Evolutionary conservation across 768 basidiomycete genomes (phyloP), one percentile per base, ranked within the genome.

Genomic region (Daedalea quercina): DNA sequence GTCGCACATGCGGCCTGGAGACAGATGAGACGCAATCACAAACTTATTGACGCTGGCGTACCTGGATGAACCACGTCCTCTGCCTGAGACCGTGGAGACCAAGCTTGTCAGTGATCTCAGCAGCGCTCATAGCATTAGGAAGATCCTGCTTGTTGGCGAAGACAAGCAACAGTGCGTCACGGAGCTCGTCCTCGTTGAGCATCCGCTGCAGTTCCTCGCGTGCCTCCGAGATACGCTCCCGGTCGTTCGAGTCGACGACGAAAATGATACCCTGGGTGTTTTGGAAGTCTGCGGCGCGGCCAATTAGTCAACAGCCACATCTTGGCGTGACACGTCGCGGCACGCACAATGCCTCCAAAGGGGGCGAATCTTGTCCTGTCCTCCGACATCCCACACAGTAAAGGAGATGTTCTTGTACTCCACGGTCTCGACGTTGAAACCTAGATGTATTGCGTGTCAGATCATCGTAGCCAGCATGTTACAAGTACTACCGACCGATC

Each of bases 321-420:
- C 53, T 59, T 55, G 58, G 49, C 52, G 50, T 42, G 54, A 59
- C 54, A 49, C 47, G 35, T 47, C 35, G 50, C 1, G 23, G 19
- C 51, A 84, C 93, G 67, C 67, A 96, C 96, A 99, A 79, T 99
- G 96, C 84, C 95, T 92, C 96, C 96, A 99, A 63, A 98, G 84
- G 62, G 95, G 95, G 65, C 95, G 86, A 73, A 98, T 98, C 86
- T 98, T 99, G 77, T 99, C 95, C 76, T 99, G 95, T 65, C 95
- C 96, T 82, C 96, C 96, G 59, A 99, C 96, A 75, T 99, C 96
- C 96, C 96, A 98, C 44, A 98, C 96, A 22, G 95, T 99, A 84
- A 99, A 99, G 23, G 94, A 96, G 60, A 98, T 97, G 80, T 98
- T 99, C 82, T 97, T 98, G 77, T 99, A 98, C 73, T 98, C 95